Base-by-base conservation (phyloP, 805 yeast genomes). In the Ogataea zsoltii region DNA sequence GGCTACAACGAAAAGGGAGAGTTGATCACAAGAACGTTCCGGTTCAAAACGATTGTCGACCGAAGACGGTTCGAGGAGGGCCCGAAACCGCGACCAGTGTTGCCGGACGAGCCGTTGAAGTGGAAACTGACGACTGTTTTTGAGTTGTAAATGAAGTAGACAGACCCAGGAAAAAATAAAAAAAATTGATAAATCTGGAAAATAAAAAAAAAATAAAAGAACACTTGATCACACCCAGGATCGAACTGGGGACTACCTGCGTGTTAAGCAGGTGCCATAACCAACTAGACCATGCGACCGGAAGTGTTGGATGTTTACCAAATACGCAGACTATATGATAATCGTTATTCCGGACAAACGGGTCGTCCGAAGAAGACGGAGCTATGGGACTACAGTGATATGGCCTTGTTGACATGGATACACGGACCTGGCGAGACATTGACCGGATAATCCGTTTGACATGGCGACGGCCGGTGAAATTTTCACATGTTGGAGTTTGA, bases 211-310 rank as follows among this genome's bases (percentile, higher is more conserved):
- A 36, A 21, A 28, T 13, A 17, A 18, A 14, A 36, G 14, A 21
- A 65, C 65, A 64, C 57, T 35, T 90, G 97, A 89, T 85, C 88
- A 84, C 86, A 90, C 97, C 97, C 97, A 91, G 97, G 97, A 89
- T 92, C 97, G 97, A 92, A 92, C 97, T 90, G 97, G 97, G 97
- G 97, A 92, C 97, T 90, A 88, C 88, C 94, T 89, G 96, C 97
- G 97, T 91, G 97, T 91, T 89, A 91, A 88, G 97, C 97, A 90
- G 94, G 88, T 87, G 97, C 96, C 97, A 91, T 91, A 82, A 90
- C 97, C 97, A 74, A 90, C 97, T 90, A 90, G 96, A 90, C 97
- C 97, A 90, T 90, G 84, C 82, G 34, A 38, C 41, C 41, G 28
- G 5, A 19, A 30, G 34, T 15, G 34, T 32, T 32, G 34, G 34